These are phyloP conservation scores for Diplogelasinospora grovesii DNA, from an alignment of 495 filamentous ascomycete genomes.

Conservation along the genomic window DNA sequence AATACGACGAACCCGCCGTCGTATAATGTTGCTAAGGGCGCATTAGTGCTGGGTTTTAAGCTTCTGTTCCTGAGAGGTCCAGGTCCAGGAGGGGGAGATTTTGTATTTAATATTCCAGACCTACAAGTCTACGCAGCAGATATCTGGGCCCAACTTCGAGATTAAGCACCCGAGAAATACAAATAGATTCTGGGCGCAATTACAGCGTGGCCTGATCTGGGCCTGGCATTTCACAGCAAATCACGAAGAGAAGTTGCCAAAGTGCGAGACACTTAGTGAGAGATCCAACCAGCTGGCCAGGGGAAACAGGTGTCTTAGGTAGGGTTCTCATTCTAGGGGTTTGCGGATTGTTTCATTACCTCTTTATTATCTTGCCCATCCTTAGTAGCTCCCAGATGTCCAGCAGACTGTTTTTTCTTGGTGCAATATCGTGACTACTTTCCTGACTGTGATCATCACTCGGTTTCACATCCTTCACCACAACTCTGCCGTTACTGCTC, in stretches of 20 bases:
- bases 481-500: too few species aligned
- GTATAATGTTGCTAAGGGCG: slow-evolving; percentile 18
- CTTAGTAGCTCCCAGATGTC: not conserved
- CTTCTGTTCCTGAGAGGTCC: slow-evolving; percentile 18
- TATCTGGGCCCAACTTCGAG: slow-evolving; percentile 7
- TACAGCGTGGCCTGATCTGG: too few species aligned
- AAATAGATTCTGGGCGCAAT: too few species aligned
- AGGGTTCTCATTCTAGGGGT: not conserved
- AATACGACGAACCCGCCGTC: slow-evolving; percentile 7
- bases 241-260: too few species aligned
- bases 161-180: too few species aligned
- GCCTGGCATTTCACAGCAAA: too few species aligned
- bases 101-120: slow-evolving; percentile 12
- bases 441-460: not conserved
- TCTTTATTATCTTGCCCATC: not conserved
- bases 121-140: slow-evolving; percentile 12
- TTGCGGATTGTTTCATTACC: not conserved
- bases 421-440: too few species aligned
- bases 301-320: too few species aligned
- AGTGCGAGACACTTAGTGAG: too few species aligned
- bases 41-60: slow-evolving; percentile 14
- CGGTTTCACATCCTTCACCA: not conserved
- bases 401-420: not conserved
- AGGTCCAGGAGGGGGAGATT: slow-evolving; percentile 13
- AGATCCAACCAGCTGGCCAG: too few species aligned